Base-by-base conservation (phyloP, 768 basidiomycete genomes). In the Lenzites betulinus region DNA sequence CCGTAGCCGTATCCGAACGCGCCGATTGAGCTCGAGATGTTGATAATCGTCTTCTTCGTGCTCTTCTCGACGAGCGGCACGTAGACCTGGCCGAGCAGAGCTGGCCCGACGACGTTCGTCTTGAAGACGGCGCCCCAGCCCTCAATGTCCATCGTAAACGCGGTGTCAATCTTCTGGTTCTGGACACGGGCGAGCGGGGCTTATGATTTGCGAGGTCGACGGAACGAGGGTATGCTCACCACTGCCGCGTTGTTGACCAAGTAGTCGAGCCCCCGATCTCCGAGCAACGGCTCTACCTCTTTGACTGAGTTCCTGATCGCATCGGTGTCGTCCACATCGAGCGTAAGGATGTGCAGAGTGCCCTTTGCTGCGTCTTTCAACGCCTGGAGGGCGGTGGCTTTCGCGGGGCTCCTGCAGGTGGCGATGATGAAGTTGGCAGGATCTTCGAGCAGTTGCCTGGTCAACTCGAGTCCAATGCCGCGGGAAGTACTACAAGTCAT, bases 211-310 rank as follows among this genome's bases (percentile, higher is more conserved):
- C 16, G 11, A 11, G 4, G 11, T 33, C 4, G 30, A 4, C 11
- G 11, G 4, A 11, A 33, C 11, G 30, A 11, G 30, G 30, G 11
- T 4, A 33, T 33, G 30, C 30, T 33, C 30, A 76, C 76, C 15
- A 75, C 61, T 0, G 68, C 76, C 3, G 76, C 75, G 38, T 76
- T 77, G 64, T 77, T 79, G 54, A 77, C 61, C n/a, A 79, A 66
- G 44, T 76, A 78, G 62, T 79, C 75, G 4, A 78, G 63, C 9
- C 77, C 75, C 0, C 49, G 36, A 33, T 62, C 64, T 2, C 62
- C 69, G 9, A 78, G 62, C 22, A 75, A 50, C 41, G 54, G 63
- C 33, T 60, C 67, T 11, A 71, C 69, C 4, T 62, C 50, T 25
- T 63, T 51, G 7, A 63, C 66, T 11, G 74, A 71, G 0, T 43